Evolutionary conservation across 2,329 filamentous ascomycete genomes (phyloP).

Genomic region (Diplodia corticola): DNA sequence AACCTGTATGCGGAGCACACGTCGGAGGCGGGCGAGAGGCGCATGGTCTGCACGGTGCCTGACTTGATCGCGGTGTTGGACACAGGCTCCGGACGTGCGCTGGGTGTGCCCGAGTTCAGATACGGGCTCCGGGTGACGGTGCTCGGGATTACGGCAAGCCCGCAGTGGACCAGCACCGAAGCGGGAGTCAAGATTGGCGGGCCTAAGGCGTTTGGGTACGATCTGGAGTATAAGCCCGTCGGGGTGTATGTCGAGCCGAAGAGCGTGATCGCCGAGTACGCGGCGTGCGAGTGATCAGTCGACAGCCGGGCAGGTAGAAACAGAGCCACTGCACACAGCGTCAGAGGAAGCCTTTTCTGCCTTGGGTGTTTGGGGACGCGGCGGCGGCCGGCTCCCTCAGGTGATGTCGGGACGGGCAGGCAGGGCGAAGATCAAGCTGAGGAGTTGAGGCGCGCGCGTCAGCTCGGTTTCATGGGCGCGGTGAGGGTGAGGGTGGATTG

Average conservation of each 20-base stretch:
- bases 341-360: no score
- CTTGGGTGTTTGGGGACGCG: no score
- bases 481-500: no score
- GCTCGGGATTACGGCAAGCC: conserved; percentile 22
- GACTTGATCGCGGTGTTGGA: conserved; percentile 23
- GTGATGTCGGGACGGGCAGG: not conserved
- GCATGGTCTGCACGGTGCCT: conserved; percentile 50
- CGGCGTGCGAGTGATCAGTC: not conserved
- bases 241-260: conserved; percentile 22
- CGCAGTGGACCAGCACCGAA: conserved; percentile 18
- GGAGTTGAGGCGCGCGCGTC: not conserved
- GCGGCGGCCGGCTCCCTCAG: not conserved
- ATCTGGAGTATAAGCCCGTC: conserved; percentile 17
- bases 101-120: conserved; percentile 22
- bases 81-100: conserved; percentile 15
- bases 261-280: conserved; percentile 23
- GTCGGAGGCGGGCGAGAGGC: conserved; percentile 37
- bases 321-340: not conserved
- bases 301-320: not conserved
- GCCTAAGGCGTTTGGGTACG: conserved; percentile 22
- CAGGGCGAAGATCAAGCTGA: not conserved
- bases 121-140: conserved; percentile 21
- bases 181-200: conserved; percentile 16
- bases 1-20: conserved; percentile 60
- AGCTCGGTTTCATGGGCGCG: not conserved